These are phyloP conservation scores for Geotrichum restrictum DNA, from an alignment of 1,139 yeast species.

Conservation along the genomic window DNA sequence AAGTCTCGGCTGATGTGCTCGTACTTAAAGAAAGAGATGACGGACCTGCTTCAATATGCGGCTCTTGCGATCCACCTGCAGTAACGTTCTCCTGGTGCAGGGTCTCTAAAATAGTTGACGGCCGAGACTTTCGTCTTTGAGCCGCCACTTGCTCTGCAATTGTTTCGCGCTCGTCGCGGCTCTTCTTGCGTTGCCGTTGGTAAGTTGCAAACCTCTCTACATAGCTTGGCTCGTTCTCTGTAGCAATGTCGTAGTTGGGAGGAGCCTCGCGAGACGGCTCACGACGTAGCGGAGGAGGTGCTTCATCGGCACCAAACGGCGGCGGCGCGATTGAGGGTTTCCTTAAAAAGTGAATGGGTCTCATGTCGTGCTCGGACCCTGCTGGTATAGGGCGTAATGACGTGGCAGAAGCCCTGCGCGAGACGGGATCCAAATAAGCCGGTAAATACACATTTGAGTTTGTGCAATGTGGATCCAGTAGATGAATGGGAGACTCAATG, in stretches of 20 bases:
- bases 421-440: conserved; percentile 31
- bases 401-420: conserved; percentile 15
- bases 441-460: conserved; percentile 40
- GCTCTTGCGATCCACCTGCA: no score
- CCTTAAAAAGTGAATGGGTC: conserved; percentile 43
- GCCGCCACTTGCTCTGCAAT: not conserved
- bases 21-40: not conserved
- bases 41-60: not conserved
- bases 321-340: conserved; percentile 47
- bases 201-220: conserved; percentile 5
- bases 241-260: conserved; percentile 23
- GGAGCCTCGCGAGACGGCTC: conserved; percentile 24
- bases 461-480: conserved; percentile 50
- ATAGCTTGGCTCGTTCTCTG: conserved; percentile 8
- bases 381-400: conserved; percentile 21
- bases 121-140: not conserved
- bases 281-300: conserved; percentile 37
- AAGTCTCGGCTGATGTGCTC: not conserved
- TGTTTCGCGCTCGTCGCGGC: not conserved
- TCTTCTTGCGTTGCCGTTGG: not conserved
- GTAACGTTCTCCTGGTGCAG: not conserved
- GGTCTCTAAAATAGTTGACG: not conserved
- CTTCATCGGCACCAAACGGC: conserved; percentile 42
- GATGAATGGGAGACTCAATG: conserved; percentile 85
- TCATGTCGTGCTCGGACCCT: not conserved